Evolutionary conservation across 2,329 filamentous ascomycete genomes (phyloP).

Genomic region (Colletotrichum graminicola): DNA sequence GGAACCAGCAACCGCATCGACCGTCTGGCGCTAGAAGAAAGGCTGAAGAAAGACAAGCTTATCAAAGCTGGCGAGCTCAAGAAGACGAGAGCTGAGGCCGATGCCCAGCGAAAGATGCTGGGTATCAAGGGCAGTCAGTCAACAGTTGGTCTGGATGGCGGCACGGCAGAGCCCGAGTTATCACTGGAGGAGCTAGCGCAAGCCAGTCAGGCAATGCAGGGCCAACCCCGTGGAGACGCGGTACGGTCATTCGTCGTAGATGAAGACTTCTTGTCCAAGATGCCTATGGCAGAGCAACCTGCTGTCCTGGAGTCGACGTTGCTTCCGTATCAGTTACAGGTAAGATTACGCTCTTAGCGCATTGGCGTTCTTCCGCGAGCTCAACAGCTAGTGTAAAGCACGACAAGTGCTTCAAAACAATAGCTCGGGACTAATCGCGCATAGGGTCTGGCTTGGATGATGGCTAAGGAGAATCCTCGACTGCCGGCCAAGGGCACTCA

Average conservation of each 20-base stretch:
- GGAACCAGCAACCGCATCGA: slow-evolving; percentile 70
- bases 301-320: slow-evolving; percentile 72
- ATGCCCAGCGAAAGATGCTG: slow-evolving; percentile 62
- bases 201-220: slow-evolving; percentile 75
- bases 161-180: slow-evolving; percentile 53
- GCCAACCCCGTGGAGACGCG: slow-evolving; percentile 72
- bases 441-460: slow-evolving; percentile 85
- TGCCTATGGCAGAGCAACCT: slow-evolving; percentile 81
- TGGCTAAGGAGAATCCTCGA: slow-evolving; percentile 78
- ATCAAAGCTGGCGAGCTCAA: slow-evolving; percentile 69
- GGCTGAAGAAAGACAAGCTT: slow-evolving; percentile 74
- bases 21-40: slow-evolving; percentile 67
- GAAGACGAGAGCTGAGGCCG: slow-evolving; percentile 65
- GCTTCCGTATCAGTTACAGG: slow-evolving; percentile 82
- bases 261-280: slow-evolving; percentile 76
- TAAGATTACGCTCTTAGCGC: slow-evolving; percentile 42
- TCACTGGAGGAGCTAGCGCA: slow-evolving; percentile 74
- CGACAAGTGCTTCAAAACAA: not conserved
- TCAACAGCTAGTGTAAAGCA: not conserved
- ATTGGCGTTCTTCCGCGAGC: not conserved
- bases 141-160: slow-evolving; percentile 53
- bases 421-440: slow-evolving; percentile 21
- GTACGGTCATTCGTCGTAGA: slow-evolving; percentile 78
- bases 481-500: slow-evolving; percentile 70
- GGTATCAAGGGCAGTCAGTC: slow-evolving; percentile 55